Conservation (phyloP, 345 rosid genomes). For the Rhodamnia argentea region DNA sequence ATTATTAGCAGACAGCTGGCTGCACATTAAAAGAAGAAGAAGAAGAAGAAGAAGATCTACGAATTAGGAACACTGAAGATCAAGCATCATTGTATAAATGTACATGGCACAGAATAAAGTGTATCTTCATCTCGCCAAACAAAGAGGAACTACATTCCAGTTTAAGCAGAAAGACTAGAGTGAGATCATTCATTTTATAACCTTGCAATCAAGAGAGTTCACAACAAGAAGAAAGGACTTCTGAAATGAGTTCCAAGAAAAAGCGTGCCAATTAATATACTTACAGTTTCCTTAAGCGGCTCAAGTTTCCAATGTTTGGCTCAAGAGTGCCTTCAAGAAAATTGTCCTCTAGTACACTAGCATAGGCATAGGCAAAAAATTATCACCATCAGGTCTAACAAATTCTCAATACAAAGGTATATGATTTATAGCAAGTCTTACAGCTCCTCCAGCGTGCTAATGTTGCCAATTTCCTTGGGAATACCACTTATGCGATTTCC, state of each 20-base stretch:
- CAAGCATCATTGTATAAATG: background rate
- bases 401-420: background rate
- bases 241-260: background rate
- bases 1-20: constrained; percentile 67
- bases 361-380: background rate
- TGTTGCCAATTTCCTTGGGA: constrained; percentile 48
- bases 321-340: constrained; percentile 53
- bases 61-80: background rate
- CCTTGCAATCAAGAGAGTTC: background rate
- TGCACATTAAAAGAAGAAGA: constrained; percentile 4
- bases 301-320: constrained; percentile 50
- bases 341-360: constrained; percentile 61
- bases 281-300: constrained; percentile 22
- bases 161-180: background rate
- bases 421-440: constrained; percentile 20
- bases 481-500: constrained; percentile 71
- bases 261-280: background rate
- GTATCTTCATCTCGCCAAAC: background rate
- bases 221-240: background rate
- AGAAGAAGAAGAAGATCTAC: background rate
- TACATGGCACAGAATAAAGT: background rate
- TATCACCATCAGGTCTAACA: background rate
- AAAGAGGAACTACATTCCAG: background rate
- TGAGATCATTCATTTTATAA: background rate
- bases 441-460: constrained; percentile 43